Evolutionary conservation across 441 rosid genomes (phyloP), one percentile per base, ranked within the genome.

Genomic region (Croton setiger): DNA sequence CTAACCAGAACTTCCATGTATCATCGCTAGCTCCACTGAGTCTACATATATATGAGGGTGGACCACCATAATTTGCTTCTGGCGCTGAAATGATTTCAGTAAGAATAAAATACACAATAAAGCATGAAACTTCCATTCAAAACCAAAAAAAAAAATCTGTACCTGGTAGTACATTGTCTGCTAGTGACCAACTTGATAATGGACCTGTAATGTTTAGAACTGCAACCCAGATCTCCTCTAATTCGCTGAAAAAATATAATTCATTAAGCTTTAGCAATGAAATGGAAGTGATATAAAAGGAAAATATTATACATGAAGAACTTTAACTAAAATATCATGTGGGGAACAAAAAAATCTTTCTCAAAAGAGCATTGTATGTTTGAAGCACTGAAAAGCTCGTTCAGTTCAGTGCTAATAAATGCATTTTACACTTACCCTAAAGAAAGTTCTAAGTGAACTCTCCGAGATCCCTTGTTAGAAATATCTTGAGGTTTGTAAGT

Each of bases 141-240:
- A 71, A 66, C 33, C 64, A 62, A 53, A 61, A 39, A 17, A 72
- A 31, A 36, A 60, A 52, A 39, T 66, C 43, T 56, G 44, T 59
- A 90, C 97, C 95, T 81, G 99, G 90, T 76, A 83, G 85, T 74
- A 63, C 78, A 21, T 84, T 79, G 71, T 89, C 92, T 15, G 99
- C 97, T 27, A 91, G 87, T 49, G 99, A 95, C 99, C 99, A 95
- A 76, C 83, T 79, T 8, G 97, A 87, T 77, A 95, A 80, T 58
- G 99, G 98, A 7, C 99, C 98, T 0, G 96, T 92, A 74, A 96
- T 84, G 80, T 96, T 96, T 55, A 96, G 85, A 68, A 91, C 96
- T 43, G 96, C 79, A 77, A 92, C 98, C 97, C 98, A 95, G 21
- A 95, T 87, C 82, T 92, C 98, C 74, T 89, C 79, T 64, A 91